Conservation (phyloP, 2,329 filamentous ascomycete species). For the Microcyclosporella mali region DNA sequence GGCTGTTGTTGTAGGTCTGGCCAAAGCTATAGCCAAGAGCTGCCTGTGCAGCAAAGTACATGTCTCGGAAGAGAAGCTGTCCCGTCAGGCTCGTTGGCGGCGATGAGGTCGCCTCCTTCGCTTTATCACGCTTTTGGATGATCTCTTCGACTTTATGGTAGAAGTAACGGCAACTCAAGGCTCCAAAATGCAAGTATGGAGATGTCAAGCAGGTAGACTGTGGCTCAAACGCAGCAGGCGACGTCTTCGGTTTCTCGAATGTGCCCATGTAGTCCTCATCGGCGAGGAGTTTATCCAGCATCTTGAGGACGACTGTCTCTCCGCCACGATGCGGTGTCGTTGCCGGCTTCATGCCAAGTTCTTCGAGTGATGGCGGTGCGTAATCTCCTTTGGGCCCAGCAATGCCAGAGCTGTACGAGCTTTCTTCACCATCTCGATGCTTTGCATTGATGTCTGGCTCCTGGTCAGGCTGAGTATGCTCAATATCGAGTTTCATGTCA, state of each 20-base stretch:
- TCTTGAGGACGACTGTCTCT: conserved; percentile 58
- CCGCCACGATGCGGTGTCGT: conserved; percentile 64
- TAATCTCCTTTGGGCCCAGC: conserved; percentile 65
- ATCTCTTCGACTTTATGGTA: conserved; percentile 65
- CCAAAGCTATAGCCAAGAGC: conserved; percentile 57
- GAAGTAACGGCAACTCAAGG: conserved; percentile 62
- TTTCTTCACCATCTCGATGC: conserved; percentile 50
- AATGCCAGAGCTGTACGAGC: conserved; percentile 51
- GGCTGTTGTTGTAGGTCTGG: conserved; percentile 59
- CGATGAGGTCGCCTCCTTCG: conserved; percentile 44
- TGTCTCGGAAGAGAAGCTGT: conserved; percentile 71
- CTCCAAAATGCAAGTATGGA: conserved; percentile 68
- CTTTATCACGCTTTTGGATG: conserved; percentile 51
- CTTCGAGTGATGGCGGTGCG: conserved; percentile 62
- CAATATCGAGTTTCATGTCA: conserved; percentile 52
- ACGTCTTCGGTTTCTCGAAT: conserved; percentile 70
- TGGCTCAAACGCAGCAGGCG: conserved; percentile 65
- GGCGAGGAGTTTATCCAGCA: conserved; percentile 53
- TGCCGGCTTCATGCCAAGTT: conserved; percentile 60
- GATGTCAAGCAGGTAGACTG: conserved; percentile 68
- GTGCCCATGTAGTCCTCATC: conserved; percentile 63
- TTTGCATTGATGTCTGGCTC: conserved; percentile 56
- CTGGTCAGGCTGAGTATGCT: conserved; percentile 48
- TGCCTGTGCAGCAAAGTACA: conserved; percentile 76
- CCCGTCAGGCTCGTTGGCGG: conserved; percentile 66